Evolutionary conservation across 768 basidiomycete species (phyloP), one percentile per base, ranked within the genome.

Genomic region (Asterophora lycoperdoides): DNA sequence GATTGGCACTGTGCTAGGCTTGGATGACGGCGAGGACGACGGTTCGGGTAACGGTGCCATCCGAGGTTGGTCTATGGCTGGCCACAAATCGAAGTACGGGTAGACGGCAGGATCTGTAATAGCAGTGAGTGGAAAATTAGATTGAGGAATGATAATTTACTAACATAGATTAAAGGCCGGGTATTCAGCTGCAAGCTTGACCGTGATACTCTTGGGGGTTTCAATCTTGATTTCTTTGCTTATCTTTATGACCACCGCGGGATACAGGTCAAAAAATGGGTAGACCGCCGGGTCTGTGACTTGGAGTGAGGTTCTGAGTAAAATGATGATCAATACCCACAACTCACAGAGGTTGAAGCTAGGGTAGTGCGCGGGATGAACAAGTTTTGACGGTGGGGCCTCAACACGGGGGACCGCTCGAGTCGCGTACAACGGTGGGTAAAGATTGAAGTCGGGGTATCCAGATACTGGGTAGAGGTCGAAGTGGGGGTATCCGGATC

Each of bases 211-310:
- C 9, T 3, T 46, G 7, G 2, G 13, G 33, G 30, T 34, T 19
- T 37, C 41, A 17, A 15, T n/a, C 41, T 26, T 23, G 9, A 10
- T 18, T 8, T 5, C 11, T 14, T 39, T 11, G 14, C 33, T 34
- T 4, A 13, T 26, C 28, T 35, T 42, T 4, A 45, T 11, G 40
- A 44, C 48, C 32, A 48, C 32, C 8, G 55, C 34, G 29, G 74
- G 74, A 59, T 77, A 77, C 18, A 75, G 56, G 44, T 69, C 60
- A 32, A 76, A 62, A 56, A 69, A 49, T 23, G 77, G 75, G 56
- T 77, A 78, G 28, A 62, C 53, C 14, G 64, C 48, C 7, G 64
- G 60, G 26, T 56, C 56, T 57, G 23, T 9, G 3, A 10, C 13
- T 35, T 37, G 14, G 7, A 23, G 29, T 23, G 11, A 20, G 37